Evolutionary conservation across 495 filamentous ascomycete genomes (phyloP), one percentile per base, ranked within the genome.

Genomic region (Aspergillus campestris): DNA sequence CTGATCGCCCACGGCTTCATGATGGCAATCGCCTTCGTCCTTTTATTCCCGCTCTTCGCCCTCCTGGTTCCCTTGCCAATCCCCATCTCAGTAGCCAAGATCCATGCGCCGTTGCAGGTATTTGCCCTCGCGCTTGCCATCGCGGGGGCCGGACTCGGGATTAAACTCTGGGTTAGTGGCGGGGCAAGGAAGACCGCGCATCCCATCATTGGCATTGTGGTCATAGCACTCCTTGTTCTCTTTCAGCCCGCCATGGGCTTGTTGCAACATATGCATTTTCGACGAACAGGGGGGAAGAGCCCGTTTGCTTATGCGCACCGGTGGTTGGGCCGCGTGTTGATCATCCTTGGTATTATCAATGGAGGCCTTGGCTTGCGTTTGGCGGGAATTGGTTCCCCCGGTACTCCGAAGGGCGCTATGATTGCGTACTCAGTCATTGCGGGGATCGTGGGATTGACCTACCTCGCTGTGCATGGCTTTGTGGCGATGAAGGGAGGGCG

Each of bases 291-390:
- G n/a, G 40, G 47, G 6, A 76, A 77, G 5, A 74, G 70, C 15
- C 7, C 66, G 13, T 64, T 80, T 57, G 74, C 71, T 27, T 56
- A 75, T 28, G 60, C 90, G 24, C 89, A 95, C 60, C 79, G 89
- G 15, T 95, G 88, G 87, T 79, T 94, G 43, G 89, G 89, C n/a
- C 82, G 89, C 14, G 74, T 89, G 14, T 75, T 88, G 8, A 77
- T 84, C 38, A 62, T 66, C 7, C 45, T 84, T 24, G 84, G 78
- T 5, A 67, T 87, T 47, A 62, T 87, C 42, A 87, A 86, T 58
- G 84, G 82, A 30, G 84, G 84, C 0, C 61, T 87, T 8, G 84
- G 84, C 3, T 65, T 88, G n/a, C 38, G 67, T 32, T 60, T 85
- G 24, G 63, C 73, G 14, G 56, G 57, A 2, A 51, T 59, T 31